Percentiles rank a stretch among this genome's conserved stretches.
Conservation (phyloP, 495 filamentous ascomycete genomes). For the Xylaria castorea region DNA sequence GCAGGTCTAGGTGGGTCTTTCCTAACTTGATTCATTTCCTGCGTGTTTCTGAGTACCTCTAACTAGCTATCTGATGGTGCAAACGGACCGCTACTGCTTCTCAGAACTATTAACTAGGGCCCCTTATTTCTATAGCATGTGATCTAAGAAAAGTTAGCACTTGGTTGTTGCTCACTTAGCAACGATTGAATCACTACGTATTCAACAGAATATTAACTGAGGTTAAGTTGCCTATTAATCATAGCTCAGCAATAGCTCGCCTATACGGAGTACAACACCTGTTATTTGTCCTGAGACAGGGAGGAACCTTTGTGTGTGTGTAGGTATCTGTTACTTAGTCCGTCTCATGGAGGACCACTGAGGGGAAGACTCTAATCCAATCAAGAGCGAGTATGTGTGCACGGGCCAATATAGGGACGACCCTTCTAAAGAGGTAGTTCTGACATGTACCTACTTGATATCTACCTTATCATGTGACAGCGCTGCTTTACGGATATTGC, state of each 20-base stretch:
- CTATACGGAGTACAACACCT: not conserved
- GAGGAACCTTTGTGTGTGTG: not conserved
- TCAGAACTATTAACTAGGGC: not conserved
- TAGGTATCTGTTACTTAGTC: too few species aligned
- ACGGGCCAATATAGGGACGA: slow-evolving; percentile 17
- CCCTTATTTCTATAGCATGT: not conserved
- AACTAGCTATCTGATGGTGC: not conserved
- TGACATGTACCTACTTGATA: too few species aligned
- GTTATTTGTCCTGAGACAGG: not conserved
- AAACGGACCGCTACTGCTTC: not conserved
- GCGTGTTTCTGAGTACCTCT: not conserved
- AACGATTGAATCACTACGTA: not conserved
- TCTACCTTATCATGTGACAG: slow-evolving; percentile 36
- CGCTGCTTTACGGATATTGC: slow-evolving; percentile 18
- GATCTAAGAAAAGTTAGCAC: not conserved
- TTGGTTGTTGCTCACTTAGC: not conserved
- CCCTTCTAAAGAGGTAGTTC: not conserved
- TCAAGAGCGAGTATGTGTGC: not conserved
- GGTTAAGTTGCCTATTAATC: not conserved
- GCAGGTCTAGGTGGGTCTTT: slow-evolving; percentile 22
- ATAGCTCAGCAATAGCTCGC: not conserved
- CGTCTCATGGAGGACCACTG: not conserved
- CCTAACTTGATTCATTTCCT: slow-evolving; percentile 1
- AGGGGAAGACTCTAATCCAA: slow-evolving; percentile 7
- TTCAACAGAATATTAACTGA: not conserved